phyloP scores from a whole-genome alignment of 148 eudicot species.

The Polygonum aviculare region DNA sequence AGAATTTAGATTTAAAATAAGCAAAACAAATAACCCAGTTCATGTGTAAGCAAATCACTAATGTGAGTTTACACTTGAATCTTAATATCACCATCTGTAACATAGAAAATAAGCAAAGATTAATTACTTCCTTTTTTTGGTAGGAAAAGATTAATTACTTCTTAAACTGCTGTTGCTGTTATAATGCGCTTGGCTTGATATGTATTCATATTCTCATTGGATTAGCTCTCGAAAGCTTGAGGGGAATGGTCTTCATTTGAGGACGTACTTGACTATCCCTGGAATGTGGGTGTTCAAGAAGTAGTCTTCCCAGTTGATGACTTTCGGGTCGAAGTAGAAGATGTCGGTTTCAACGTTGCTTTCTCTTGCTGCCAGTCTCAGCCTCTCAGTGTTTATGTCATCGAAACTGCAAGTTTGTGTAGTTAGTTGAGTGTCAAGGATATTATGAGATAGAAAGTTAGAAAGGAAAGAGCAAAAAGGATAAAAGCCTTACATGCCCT shows the following conservation, averaged over 20 bases:
- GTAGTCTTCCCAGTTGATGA: slow-evolving; percentile 44
- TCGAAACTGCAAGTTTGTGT: slow-evolving; percentile 25
- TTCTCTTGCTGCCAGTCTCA: slow-evolving; percentile 24
- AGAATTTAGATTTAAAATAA: not conserved
- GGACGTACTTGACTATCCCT: slow-evolving; percentile 32
- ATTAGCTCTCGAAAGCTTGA: not conserved
- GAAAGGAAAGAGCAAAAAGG: not conserved
- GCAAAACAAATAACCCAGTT: not conserved
- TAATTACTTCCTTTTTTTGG: not conserved
- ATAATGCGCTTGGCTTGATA: not conserved
- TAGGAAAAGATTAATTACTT: not conserved
- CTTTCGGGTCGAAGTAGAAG: slow-evolving; percentile 51
- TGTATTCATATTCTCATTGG: not conserved
- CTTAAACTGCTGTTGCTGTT: not conserved
- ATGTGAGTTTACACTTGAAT: not conserved
- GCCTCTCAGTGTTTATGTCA: slow-evolving; percentile 41
- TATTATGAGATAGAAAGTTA: not conserved
- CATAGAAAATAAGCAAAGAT: not conserved
- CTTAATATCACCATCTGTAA: not conserved
- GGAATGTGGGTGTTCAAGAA: slow-evolving; percentile 41
- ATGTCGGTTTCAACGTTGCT: slow-evolving; percentile 24
- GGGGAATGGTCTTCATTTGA: slow-evolving; percentile 19
- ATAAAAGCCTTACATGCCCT: slow-evolving; percentile 44
- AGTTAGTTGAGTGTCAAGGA: not conserved
- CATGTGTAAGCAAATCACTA: not conserved